A percentile compares a stretch with the other conserved stretches of the same genome.
Evolutionary conservation across 2,329 filamentous ascomycete species (phyloP).

Genomic region (Talaromyces funiculosus): DNA sequence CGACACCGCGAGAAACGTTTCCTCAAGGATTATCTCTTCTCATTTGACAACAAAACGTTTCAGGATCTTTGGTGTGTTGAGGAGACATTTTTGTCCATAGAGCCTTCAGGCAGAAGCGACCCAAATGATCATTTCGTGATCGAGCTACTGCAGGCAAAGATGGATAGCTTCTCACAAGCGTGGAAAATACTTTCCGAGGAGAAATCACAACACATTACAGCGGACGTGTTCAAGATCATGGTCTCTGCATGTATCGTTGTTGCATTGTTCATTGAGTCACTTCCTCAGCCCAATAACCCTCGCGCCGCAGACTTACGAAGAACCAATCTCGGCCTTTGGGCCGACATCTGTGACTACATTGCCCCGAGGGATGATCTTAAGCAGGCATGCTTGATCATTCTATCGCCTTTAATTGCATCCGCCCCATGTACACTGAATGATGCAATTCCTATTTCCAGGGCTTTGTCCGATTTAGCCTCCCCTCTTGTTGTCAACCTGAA

Average conservation of each 20-base stretch:
- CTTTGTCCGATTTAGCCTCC: constrained; percentile 23
- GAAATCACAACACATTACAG: constrained; percentile 42
- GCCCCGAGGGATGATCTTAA: constrained; percentile 24
- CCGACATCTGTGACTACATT: constrained; percentile 30
- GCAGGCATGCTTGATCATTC: constrained; percentile 27
- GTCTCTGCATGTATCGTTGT: constrained; percentile 44
- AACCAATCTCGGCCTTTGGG: constrained; percentile 29
- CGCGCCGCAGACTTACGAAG: constrained; percentile 25
- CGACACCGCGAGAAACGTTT: constrained; percentile 34
- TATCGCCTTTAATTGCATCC: constrained; percentile 30
- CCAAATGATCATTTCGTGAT: constrained; percentile 36
- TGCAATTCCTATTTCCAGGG: constrained; percentile 19
- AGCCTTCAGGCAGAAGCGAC: constrained; percentile 25
- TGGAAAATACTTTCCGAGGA: constrained; percentile 41
- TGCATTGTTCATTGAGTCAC: constrained; percentile 32
- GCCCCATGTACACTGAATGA: constrained; percentile 17
- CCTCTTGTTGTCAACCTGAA: constrained; percentile 30
- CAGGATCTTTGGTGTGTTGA: constrained; percentile 24
- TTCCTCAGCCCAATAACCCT: constrained; percentile 27
- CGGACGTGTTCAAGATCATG: constrained; percentile 48
- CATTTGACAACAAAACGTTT: constrained; percentile 24
- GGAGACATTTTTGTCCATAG: constrained; percentile 18
- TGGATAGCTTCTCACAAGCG: constrained; percentile 40
- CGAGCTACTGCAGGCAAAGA: constrained; percentile 43
- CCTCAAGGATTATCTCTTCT: constrained; percentile 47